Evolutionary conservation across 352 stramenopile genomes (phyloP).

Genomic region (Stramenopiles sp.): DNA sequence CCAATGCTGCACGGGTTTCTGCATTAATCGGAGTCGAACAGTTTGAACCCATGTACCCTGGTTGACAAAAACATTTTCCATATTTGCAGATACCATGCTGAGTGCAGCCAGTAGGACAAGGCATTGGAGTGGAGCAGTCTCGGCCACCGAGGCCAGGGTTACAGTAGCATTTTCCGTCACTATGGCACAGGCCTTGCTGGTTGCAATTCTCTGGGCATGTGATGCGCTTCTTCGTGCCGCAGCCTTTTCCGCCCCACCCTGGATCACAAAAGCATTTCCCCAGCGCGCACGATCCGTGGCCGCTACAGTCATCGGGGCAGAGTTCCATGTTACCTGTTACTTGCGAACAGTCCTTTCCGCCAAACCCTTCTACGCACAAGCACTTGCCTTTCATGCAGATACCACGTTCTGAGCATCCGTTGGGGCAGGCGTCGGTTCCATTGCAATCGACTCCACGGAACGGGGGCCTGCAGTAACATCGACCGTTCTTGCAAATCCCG

Average conservation of each 20-base stretch:
- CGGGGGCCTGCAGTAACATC: neutral
- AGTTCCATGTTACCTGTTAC: neutral
- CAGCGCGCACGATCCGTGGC: neutral
- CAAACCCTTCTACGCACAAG: neutral
- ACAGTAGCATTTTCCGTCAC: neutral
- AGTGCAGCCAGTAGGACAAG: neutral
- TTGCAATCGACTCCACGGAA: neutral
- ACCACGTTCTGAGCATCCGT: neutral
- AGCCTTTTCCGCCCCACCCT: neutral
- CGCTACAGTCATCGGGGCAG: neutral
- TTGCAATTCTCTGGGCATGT: slow-evolving; percentile 9
- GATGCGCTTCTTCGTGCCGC: neutral
- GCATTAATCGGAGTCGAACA: neutral
- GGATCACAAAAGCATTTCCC: slow-evolving; percentile 9
- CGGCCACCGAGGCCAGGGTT: neutral
- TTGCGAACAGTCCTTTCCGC: neutral
- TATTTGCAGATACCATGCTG: neutral
- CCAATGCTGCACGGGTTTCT: neutral
- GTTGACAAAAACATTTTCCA: neutral
- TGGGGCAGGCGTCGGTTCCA: neutral
- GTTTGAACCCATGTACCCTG: neutral
- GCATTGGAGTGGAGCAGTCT: neutral
- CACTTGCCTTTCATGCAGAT: neutral
- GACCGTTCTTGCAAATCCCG: neutral
- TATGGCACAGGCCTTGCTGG: neutral